Base-by-base conservation (phyloP, 129 eudicot genomes). In the Rutidosis leptorrhynchoides region DNA sequence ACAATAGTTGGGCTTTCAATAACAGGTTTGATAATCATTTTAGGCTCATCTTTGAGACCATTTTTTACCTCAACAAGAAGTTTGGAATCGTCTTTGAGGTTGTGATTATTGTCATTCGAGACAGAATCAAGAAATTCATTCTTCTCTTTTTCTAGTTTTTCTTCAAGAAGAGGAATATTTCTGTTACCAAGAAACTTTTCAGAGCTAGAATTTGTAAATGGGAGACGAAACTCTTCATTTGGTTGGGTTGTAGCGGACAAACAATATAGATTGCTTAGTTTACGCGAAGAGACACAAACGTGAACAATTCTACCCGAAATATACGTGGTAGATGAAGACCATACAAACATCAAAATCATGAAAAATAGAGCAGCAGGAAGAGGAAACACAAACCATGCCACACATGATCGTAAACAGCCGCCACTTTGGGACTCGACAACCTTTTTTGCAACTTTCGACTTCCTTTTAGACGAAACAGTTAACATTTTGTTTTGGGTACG, bases 241-340 rank as follows among this genome's bases (percentile, higher is more conserved):
- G 95, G 89, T 7, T 84, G 89, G 22, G 95, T 72, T 35, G 87
- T 89, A 66, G 92, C 92, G 0, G 95, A 90, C 49, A 87, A 80
- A 74, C 97, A 90, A 27, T 87, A 87, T 17, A 76, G 87, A 64
- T 83, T 83, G 73, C 71, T 83, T 66, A 91, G 88, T 75, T 87
- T 87, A 65, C 96, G 74, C 23, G 97, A 87, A 1, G 97, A 82
- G 0, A 91, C 80, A 54, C 97, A 91, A 26, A 91, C 75, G 59
- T 87, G 97, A 52, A 91, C 84, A 14, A 91, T 74, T 55, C 89
- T 60, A 10, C 96, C 88, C 7, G 97, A 79, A 42, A 91, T 78
- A 57, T 81, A 69, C 54, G 94, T 83, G 69, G 93, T 80, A 25
- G 96, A 78, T 19, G 84, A 84, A 52, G 96, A 79, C 95, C 95